Evolutionary conservation across 169 alveolate genomes (phyloP).

Genomic region (Cryptosporidium tyzzeri): DNA sequence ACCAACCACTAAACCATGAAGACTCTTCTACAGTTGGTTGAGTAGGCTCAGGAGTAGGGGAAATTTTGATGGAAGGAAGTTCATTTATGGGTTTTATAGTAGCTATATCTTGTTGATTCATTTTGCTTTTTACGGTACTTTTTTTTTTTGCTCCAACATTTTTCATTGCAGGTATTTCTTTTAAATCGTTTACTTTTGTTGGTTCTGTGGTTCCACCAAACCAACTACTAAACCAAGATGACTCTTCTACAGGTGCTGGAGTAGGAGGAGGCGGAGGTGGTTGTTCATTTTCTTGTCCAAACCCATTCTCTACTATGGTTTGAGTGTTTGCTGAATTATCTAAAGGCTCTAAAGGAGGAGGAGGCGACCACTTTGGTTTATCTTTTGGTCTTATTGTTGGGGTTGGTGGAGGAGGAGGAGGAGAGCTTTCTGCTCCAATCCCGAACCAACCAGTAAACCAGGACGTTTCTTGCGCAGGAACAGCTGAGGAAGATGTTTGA

Average conservation of each 20-base stretch:
- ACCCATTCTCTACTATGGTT: not conserved
- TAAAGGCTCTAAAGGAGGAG: not conserved
- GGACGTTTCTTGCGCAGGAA: slow-evolving; percentile 36
- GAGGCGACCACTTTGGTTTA: slow-evolving; percentile 5
- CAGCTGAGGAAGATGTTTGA: not conserved
- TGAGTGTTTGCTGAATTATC: not conserved
- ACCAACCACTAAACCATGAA: slow-evolving; percentile 73
- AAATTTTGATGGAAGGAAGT: slow-evolving; percentile 12
- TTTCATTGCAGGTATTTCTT: not conserved
- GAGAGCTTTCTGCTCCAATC: not conserved
- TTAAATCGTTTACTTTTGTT: not conserved
- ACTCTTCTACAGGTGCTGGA: slow-evolving; percentile 20
- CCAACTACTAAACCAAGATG: slow-evolving; percentile 50
- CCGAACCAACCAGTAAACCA: slow-evolving; percentile 70
- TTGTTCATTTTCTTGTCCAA: not conserved
- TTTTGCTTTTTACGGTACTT: slow-evolving; percentile 34
- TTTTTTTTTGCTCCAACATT: not conserved
- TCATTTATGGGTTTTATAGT: not conserved
- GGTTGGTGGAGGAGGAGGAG: slow-evolving; percentile 41
- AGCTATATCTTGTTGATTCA: not conserved
- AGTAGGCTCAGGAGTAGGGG: slow-evolving; percentile 7
- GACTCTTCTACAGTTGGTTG: not conserved
- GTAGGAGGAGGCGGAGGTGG: slow-evolving; percentile 21
- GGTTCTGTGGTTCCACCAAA: slow-evolving; percentile 41
- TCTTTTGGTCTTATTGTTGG: not conserved